A percentile compares a stretch with the other conserved stretches of the same genome.
phyloP scores from a whole-genome alignment of 2,329 filamentous ascomycete genomes.

The Clathrospora elynae region DNA sequence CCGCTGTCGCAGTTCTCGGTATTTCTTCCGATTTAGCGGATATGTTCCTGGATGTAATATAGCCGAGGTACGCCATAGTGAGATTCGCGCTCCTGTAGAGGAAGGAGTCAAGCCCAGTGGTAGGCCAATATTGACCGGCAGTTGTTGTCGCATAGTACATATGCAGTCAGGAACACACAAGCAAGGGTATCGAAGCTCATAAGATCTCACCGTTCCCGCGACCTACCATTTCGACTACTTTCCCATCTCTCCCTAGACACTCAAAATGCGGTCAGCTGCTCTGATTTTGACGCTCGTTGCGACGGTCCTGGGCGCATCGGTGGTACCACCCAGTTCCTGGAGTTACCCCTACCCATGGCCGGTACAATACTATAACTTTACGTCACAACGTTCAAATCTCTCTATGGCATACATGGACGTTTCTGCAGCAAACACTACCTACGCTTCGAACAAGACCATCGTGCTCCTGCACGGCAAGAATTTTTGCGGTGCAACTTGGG shows the following conservation, averaged over 20 bases:
- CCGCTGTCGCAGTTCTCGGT: too few species aligned
- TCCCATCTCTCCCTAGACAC: background rate
- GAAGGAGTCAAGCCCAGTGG: too few species aligned
- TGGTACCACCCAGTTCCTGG: constrained; percentile 25
- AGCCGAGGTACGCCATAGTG: too few species aligned
- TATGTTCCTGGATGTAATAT: too few species aligned
- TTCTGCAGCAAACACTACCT: constrained; percentile 35
- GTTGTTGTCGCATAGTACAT: constrained; percentile 4
- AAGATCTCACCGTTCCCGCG: background rate
- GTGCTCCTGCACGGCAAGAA: constrained; percentile 62
- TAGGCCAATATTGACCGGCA: constrained; percentile 5
- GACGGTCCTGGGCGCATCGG: constrained; percentile 8
- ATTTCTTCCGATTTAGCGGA: too few species aligned
- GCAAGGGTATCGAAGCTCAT: too few species aligned
- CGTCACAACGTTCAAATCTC: constrained; percentile 55
- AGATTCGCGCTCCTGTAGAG: too few species aligned
- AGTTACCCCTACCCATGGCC: constrained; percentile 59
- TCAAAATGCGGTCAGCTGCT: constrained; percentile 12
- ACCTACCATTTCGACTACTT: background rate
- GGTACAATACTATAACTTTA: constrained; percentile 54
- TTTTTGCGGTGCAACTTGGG: constrained; percentile 62
- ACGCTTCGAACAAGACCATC: constrained; percentile 50
- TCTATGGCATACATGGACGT: constrained; percentile 64
- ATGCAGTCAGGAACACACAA: background rate
- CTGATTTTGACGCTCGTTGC: constrained; percentile 9